phyloP scores from a whole-genome alignment of 169 alveolate genomes.

The Theileria orientalis region DNA sequence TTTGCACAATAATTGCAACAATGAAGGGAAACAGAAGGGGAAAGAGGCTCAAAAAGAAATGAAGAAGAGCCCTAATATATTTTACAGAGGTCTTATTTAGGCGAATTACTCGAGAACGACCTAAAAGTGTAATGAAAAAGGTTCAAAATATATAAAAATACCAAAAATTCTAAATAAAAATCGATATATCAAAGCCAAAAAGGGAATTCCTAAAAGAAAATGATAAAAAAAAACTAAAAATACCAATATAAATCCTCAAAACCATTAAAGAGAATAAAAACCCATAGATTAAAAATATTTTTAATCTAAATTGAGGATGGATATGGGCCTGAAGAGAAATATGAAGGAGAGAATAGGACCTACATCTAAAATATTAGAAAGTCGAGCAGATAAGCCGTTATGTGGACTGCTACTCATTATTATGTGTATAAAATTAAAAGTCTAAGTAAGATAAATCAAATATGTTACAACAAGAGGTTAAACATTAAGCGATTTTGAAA shows the following conservation, averaged over 20 bases:
- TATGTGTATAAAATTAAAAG: neutral
- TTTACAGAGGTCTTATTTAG: neutral
- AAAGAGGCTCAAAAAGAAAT: conserved; percentile 15
- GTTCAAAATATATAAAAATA: neutral
- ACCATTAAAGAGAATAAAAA: neutral
- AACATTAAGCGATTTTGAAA: neutral
- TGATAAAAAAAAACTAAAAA: neutral
- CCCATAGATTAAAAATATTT: neutral
- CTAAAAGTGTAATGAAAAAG: neutral
- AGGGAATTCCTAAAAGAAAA: conserved; percentile 1
- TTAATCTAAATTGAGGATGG: neutral
- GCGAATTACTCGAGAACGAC: neutral
- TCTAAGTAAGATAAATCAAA: neutral
- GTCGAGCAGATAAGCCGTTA: neutral
- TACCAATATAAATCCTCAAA: neutral
- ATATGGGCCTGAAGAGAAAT: neutral
- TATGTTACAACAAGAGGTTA: neutral
- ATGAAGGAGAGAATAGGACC: neutral
- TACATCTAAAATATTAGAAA: conserved; percentile 1
- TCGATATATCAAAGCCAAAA: neutral
- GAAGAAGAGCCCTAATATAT: neutral
- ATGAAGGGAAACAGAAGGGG: conserved; percentile 36
- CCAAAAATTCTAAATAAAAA: neutral
- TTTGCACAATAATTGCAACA: conserved; percentile 13
- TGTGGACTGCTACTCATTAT: neutral